Conservation (phyloP, 2,329 filamentous ascomycete species). For the Penicillium sp. region DNA sequence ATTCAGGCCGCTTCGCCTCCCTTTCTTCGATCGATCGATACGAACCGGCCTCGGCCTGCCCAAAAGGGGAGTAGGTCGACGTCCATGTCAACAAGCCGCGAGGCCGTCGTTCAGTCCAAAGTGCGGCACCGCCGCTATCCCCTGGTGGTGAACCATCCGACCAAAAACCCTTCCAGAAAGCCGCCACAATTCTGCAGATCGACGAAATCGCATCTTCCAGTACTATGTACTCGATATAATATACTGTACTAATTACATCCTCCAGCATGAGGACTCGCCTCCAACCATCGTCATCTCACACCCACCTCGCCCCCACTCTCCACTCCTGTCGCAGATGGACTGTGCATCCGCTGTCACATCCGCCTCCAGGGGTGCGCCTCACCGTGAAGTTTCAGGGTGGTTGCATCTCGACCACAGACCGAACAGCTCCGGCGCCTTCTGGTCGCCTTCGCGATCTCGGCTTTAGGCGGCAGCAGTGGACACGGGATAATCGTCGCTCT, state of each 20-base stretch:
- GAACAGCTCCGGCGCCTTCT: conserved; percentile 17
- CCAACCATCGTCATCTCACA: conserved; percentile 3
- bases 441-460: conserved; percentile 3
- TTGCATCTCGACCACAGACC: conserved; percentile 13
- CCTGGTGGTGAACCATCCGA: conserved; percentile 14
- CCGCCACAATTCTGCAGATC: conserved; percentile 6
- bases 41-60: conserved; percentile 4
- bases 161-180: conserved; percentile 7
- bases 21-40: conserved; percentile 8
- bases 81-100: too few relatives aligned
- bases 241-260: background rate
- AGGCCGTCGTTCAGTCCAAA: too few relatives aligned
- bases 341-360: conserved; percentile 23
- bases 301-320: conserved; percentile 6
- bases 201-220: conserved; percentile 9
- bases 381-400: conserved; percentile 22
- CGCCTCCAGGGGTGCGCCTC: conserved; percentile 12
- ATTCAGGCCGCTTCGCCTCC: background rate
- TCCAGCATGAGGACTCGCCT: too few relatives aligned
- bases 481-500: background rate
- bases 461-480: conserved; percentile 13
- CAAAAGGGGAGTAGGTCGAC: background rate
- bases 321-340: too few relatives aligned
- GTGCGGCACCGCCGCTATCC: too few relatives aligned
- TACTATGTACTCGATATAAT: too few relatives aligned